Percentiles rank a stretch among this genome's conserved stretches.
Conservation (phyloP, 2,329 filamentous ascomycete species). For the Exophiala sp. region DNA sequence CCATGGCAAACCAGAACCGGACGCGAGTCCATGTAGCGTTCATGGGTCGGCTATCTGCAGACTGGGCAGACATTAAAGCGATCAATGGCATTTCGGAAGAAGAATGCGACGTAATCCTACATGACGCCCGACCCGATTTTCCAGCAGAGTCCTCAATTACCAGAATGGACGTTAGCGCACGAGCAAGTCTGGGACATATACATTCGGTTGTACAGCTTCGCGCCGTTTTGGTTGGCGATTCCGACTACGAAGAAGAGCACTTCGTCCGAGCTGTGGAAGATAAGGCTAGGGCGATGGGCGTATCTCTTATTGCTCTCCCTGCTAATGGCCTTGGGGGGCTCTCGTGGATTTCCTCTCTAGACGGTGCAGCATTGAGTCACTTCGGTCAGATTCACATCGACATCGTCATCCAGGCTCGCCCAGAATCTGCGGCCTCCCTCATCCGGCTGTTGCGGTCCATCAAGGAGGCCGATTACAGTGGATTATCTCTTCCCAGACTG, state of each 20-base stretch:
- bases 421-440: constrained; percentile 26
- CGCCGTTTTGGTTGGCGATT: constrained; percentile 68
- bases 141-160: constrained; percentile 64
- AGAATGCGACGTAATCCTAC: constrained; percentile 63
- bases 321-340: constrained; percentile 59
- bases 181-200: constrained; percentile 67
- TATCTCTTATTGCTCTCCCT: constrained; percentile 74
- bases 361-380: constrained; percentile 46
- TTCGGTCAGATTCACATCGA: constrained; percentile 80
- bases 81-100: constrained; percentile 73
- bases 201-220: constrained; percentile 72
- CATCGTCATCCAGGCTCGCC: constrained; percentile 70
- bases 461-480: constrained; percentile 69
- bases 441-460: constrained; percentile 71
- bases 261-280: constrained; percentile 61
- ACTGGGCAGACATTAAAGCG: constrained; percentile 64
- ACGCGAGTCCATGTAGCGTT: constrained; percentile 80
- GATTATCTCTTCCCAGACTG: constrained; percentile 66
- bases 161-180: constrained; percentile 64
- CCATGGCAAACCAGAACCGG: constrained; percentile 68
- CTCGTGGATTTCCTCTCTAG: constrained; percentile 66
- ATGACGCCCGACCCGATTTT: constrained; percentile 75
- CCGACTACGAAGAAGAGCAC: constrained; percentile 62
- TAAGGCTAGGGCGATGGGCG: constrained; percentile 50
- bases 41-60: constrained; percentile 68